Conservation (phyloP, 139 green algal genomes). For the Mesotaenium endlicherianum region DNA sequence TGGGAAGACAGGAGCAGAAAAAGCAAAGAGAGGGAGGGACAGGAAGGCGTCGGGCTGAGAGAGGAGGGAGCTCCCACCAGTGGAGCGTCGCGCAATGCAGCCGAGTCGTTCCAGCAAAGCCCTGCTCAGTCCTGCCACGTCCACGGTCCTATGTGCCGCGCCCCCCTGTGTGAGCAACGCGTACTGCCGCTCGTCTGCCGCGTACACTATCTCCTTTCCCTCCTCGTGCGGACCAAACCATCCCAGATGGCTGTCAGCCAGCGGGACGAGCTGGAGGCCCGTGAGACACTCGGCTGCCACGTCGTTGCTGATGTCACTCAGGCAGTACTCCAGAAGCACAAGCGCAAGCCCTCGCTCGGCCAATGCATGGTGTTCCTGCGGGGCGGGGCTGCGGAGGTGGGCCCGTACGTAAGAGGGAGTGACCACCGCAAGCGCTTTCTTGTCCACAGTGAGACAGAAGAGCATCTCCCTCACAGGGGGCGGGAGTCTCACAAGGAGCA, state of each 20-base stretch:
- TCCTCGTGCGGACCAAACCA: conserved; percentile 14
- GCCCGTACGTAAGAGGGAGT: conserved; percentile 2
- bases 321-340: conserved; percentile 56
- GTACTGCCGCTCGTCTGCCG: not conserved
- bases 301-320: conserved; percentile 57
- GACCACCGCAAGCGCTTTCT: not conserved
- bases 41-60: conserved; percentile 67
- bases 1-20: not conserved
- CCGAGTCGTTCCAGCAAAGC: conserved; percentile 10
- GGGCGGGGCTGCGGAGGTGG: not conserved
- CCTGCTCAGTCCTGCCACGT: not conserved
- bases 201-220: not conserved
- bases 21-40: no score
- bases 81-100: conserved; percentile 2
- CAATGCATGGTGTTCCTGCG: conserved; percentile 14
- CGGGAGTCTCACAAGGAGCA: conserved; percentile 25
- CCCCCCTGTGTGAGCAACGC: not conserved
- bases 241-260: conserved; percentile 30
- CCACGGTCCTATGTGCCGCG: not conserved
- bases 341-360: not conserved
- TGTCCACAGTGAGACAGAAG: conserved; percentile 11
- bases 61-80: conserved; percentile 1
- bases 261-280: conserved; percentile 62
- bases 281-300: conserved; percentile 49
- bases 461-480: not conserved